Evolutionary conservation across 257 asterid species (phyloP), one percentile per base, ranked within the genome.

Genomic region (Fraxinus pennsylvanica): DNA sequence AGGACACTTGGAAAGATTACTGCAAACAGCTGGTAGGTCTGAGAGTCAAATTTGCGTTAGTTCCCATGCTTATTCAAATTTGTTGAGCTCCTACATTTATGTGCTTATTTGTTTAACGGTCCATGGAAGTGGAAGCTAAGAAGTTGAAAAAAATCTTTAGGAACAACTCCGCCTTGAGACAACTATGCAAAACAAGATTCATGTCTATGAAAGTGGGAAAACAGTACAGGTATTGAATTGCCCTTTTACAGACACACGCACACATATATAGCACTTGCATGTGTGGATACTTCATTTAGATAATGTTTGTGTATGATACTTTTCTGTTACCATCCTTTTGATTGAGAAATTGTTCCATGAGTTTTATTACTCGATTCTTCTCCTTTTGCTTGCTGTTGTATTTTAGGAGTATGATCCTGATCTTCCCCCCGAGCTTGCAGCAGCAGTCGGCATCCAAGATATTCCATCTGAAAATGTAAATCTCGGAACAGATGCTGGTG

Each of bases 351-450:
- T 47, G 59, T 47, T 47, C 12, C 45, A 32, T 47, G 61, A n/a
- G 27, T 9, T 47, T 17, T 57, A 25, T 17, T 29, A 71, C 69
- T 68, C 71, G 10, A 80, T 73, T 47, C 66, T 72, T 33, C 38
- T 74, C 59, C 43, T 79, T 61, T 10, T 57, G 45, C 74, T 75
- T 74, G 80, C 74, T 81, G 68, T 82, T 78, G 59, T 76, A 68
- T 83, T 76, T 80, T 79, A 96, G 98, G 98, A 91, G 78, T 93
- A 88, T 83, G 98, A 96, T 87, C 98, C 97, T 17, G 99, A 96
- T 84, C 97, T 96, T 79, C 99, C 99, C 22, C 99, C 98, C 30
- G 99, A 96, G 90, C 98, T 96, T 39, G 99, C 98, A 41, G 98
- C 97, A 52, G 98, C 94, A 65, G 94, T 92, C 68, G 97, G 92